These are phyloP conservation scores for Fusarium sp. DNA, from an alignment of 2,329 filamentous ascomycete genomes.

Conservation along the genomic window DNA sequence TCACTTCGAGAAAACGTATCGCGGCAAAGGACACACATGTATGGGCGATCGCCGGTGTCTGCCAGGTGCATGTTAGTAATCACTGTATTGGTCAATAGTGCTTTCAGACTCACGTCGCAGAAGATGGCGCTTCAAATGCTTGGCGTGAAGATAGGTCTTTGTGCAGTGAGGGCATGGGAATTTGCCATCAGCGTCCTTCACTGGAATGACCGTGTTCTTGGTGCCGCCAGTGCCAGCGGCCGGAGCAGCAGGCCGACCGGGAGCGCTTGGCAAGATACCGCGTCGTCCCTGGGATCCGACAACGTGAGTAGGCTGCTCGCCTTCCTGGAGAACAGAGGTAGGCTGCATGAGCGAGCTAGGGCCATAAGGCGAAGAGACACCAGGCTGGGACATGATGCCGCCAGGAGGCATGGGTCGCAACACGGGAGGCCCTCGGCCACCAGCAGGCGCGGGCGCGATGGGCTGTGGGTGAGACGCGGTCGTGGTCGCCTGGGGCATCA, in stretches of 20 bases:
- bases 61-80: constrained; percentile 44
- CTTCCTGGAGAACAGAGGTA: constrained; percentile 66
- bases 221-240: constrained; percentile 74
- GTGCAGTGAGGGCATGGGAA: constrained; percentile 98
- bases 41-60: constrained; percentile 98
- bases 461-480: constrained; percentile 79
- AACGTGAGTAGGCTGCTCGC: constrained; percentile 84
- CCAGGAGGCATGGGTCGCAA: constrained; percentile 78
- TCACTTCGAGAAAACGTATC: constrained; percentile 98
- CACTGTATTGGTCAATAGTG: constrained; percentile 42
- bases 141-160: constrained; percentile 97
- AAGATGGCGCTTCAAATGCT: constrained; percentile 96
- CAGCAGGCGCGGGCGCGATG: constrained; percentile 77
- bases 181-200: constrained; percentile 97
- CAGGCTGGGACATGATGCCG: constrained; percentile 70
- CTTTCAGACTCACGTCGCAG: constrained; percentile 82
- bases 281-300: constrained; percentile 94
- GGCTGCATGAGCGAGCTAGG: constrained; percentile 68
- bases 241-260: constrained; percentile 83
- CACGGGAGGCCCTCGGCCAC: constrained; percentile 67
- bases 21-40: constrained; percentile 97
- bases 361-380: constrained; percentile 70
- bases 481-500: constrained; percentile 75
- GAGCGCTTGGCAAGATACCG: constrained; percentile 91
- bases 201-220: constrained; percentile 87